A percentile compares a stretch with the other conserved stretches of the same genome.
Evolutionary conservation across 2,329 filamentous ascomycete species (phyloP).

Genomic region (Dactylellina sp.): DNA sequence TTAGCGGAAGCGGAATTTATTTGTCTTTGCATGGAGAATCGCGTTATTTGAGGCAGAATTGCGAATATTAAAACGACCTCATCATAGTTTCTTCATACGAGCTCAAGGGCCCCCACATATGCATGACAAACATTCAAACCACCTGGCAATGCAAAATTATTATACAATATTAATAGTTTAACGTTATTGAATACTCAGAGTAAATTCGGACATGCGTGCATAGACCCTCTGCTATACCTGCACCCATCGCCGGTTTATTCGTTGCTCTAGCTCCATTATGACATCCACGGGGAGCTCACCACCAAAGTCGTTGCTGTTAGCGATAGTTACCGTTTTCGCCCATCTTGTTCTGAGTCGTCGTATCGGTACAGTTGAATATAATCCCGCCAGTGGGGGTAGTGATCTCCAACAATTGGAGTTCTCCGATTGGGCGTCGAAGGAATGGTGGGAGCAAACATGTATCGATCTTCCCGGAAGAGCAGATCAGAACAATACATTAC

Average conservation of each 20-base stretch:
- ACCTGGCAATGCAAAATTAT: too few relatives aligned
- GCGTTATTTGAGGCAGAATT: background rate
- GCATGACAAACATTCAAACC: too few relatives aligned
- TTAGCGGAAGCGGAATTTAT: too few relatives aligned
- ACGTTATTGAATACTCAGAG: too few relatives aligned
- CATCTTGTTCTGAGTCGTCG: background rate
- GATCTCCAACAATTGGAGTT: background rate
- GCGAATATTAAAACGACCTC: too few relatives aligned
- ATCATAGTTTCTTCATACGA: too few relatives aligned
- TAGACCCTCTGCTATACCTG: too few relatives aligned
- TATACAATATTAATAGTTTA: too few relatives aligned
- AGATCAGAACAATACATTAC: background rate
- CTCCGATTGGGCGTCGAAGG: slow-evolving; percentile 19
- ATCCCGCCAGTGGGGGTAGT: background rate
- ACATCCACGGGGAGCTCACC: background rate
- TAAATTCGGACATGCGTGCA: too few relatives aligned
- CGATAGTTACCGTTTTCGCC: background rate
- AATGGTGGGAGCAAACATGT: slow-evolving; percentile 19
- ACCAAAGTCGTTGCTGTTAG: background rate
- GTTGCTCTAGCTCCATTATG: background rate
- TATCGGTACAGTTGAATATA: slow-evolving; percentile 17
- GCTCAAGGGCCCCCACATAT: background rate
- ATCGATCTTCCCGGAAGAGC: slow-evolving; percentile 19
- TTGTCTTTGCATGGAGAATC: background rate
- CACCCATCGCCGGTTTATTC: background rate